Percentiles rank a stretch among this genome's conserved stretches.
Evolutionary conservation across 169 alveolate species (phyloP).

Genomic region (Plasmodium gaboni): DNA sequence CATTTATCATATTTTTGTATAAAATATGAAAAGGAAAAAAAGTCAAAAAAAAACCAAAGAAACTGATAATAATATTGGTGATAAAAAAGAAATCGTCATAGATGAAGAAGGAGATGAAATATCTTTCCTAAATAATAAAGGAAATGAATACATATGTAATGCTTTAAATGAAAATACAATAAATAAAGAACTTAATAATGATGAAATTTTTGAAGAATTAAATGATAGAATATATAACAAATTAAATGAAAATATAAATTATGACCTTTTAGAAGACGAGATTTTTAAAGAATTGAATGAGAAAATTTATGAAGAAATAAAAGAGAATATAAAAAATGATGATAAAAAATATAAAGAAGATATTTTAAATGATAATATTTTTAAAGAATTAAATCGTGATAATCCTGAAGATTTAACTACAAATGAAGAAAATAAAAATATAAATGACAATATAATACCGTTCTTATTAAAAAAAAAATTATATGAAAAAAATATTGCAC

Average conservation of each 20-base stretch:
- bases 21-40: too few relatives aligned
- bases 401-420: not conserved
- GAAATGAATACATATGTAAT: not conserved
- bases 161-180: not conserved
- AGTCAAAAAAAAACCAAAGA: too few relatives aligned
- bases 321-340: too few relatives aligned
- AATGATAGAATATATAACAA: not conserved
- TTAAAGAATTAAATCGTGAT: not conserved
- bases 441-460: not conserved
- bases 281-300: too few relatives aligned
- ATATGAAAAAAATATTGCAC: slow-evolving; percentile 67
- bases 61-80: too few relatives aligned
- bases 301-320: too few relatives aligned
- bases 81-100: not conserved
- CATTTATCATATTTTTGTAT: too few relatives aligned
- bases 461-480: slow-evolving; percentile 54
- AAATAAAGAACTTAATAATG: not conserved
- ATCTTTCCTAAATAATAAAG: not conserved
- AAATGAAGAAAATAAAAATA: slow-evolving; percentile 3
- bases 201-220: not conserved
- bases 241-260: not conserved
- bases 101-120: not conserved
- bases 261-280: not conserved
- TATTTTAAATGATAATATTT: not conserved
- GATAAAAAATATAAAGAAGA: too few relatives aligned